phyloP scores from a whole-genome alignment of 1,284 basidiomycete species.

The Trichosporon ovoides region DNA sequence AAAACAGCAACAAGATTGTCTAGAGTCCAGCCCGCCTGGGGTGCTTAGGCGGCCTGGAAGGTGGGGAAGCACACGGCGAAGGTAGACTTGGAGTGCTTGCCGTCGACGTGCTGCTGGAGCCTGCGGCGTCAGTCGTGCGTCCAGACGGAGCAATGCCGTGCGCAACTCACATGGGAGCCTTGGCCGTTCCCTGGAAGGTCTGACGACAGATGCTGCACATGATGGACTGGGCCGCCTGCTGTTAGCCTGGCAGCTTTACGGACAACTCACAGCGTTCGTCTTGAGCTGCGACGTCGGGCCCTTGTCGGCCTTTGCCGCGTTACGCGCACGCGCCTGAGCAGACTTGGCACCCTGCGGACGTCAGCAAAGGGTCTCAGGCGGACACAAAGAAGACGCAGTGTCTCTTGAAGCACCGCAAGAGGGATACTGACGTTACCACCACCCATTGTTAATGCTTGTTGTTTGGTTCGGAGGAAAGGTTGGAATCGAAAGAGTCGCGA shows the following conservation, averaged over 20 bases:
- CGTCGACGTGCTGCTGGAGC: slow-evolving; percentile 37
- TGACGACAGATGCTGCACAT: slow-evolving; percentile 51
- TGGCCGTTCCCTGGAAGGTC: slow-evolving; percentile 52
- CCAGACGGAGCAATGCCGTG: background rate
- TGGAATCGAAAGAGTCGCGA: background rate
- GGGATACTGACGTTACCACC: slow-evolving; percentile 39
- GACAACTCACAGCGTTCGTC: slow-evolving; percentile 13
- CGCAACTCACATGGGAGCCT: slow-evolving; percentile 45
- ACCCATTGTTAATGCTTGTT: slow-evolving; percentile 27
- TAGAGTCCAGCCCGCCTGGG: background rate
- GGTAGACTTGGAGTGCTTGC: slow-evolving; percentile 34
- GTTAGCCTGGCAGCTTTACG: background rate
- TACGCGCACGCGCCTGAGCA: slow-evolving; percentile 35
- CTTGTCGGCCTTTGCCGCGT: slow-evolving; percentile 29
- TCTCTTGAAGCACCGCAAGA: too few species aligned
- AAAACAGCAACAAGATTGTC: background rate
- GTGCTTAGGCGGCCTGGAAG: slow-evolving; percentile 21
- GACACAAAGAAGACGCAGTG: background rate
- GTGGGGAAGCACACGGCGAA: slow-evolving; percentile 40
- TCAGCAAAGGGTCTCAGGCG: background rate
- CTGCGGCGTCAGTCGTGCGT: slow-evolving; percentile 18
- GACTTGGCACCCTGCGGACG: slow-evolving; percentile 47
- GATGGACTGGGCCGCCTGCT: slow-evolving; percentile 49
- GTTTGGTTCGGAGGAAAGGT: slow-evolving; percentile 1
- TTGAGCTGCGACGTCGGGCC: slow-evolving; percentile 43